Base-by-base conservation (phyloP, 2,329 filamentous ascomycete genomes). In the Penicillium sclerotiorum region DNA sequence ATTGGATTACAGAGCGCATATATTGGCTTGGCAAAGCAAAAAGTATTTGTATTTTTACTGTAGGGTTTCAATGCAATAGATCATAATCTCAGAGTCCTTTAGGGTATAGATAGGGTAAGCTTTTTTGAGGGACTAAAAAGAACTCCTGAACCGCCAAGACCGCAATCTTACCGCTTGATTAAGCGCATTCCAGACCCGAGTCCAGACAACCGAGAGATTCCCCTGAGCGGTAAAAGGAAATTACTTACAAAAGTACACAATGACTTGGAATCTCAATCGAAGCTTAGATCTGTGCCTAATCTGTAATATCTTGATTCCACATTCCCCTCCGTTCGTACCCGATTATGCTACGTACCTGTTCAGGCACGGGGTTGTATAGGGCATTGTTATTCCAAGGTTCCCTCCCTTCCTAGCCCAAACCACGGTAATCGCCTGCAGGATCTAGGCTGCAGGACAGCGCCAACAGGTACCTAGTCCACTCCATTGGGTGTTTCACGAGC, bases 101-200 rank as follows among this genome's bases (percentile, higher is more conserved):
- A n/a, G n/a, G n/a, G n/a, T n/a, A n/a, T n/a, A n/a, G n/a, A n/a
- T n/a, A n/a, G n/a, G n/a, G n/a, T n/a, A n/a, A n/a, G n/a, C n/a
- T n/a, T n/a, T n/a, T n/a, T n/a, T n/a, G n/a, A n/a, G n/a, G n/a
- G n/a, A n/a, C n/a, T 18, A 9, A 15, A 5, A 8, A 35, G 15
- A 45, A 28, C 45, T 32, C 20, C 45, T 40, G 43, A 43, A n/a
- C n/a, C 50, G 53, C 56, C 58, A 58, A 59, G 52, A 48, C 52
- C 33, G 53, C 55, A 58, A 59, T 57, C 47, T 56, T 57, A 57
- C 56, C 47, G 49, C 52, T 52, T 50, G 49, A 49, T 57, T 57
- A 54, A 55, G 49, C 49, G 45, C 56, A 61, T 61, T 60, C 59
- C 57, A 58, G 48, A 50, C 54, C n/a, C 45, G 41, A 58, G 51